Evolutionary conservation across 2,329 filamentous ascomycete species (phyloP), one percentile per base, ranked within the genome.

Genomic region (Ploettnerulaceae sp.): DNA sequence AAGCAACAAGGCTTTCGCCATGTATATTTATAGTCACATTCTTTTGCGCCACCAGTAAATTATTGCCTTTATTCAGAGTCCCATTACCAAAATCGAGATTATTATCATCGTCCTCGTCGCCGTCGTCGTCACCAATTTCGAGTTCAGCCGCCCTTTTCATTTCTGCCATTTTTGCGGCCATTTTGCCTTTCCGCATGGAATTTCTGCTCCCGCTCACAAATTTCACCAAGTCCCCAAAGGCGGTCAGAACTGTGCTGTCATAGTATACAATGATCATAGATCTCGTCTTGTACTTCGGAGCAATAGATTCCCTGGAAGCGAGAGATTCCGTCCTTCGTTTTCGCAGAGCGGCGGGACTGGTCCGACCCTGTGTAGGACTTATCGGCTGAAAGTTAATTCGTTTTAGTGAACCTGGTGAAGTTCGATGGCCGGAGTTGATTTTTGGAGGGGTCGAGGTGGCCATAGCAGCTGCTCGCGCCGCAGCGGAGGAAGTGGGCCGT

Each of bases 261-360:
- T 96, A 96, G 66, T 89, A 90, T n/a, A 96, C 86, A 31, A 93
- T 82, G 36, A 91, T 83, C 74, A 88, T 85, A 47, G 76, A 82
- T 55, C 84, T 79, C 3, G 81, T 81, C 45, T 86, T 81, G 63
- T 84, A 85, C 52, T 63, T 64, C 7, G 61, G 57, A 7, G 45
- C 49, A 14, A 51, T n/a, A 2, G 60, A 60, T 29, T 59, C 58
- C 7, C 49, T 56, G 2, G 62, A 64, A 3, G 57, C 58, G 18
- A 64, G 45, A 21, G 62, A 64, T 18, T 57, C 62, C 3, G 62
- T 63, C 40, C 63, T 65, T 18, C 62, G 53, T 48, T 65, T 65
- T 18, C 60, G 57, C 5, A 61, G 33, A 3, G 49, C 50, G 11
- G 51, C 48, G 21, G 50, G 48, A 15, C 39, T 40, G 7, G 41